Evolutionary conservation across 2,329 filamentous ascomycete species (phyloP), one percentile per base, ranked within the genome.

Genomic region (Cladosporium sp.): DNA sequence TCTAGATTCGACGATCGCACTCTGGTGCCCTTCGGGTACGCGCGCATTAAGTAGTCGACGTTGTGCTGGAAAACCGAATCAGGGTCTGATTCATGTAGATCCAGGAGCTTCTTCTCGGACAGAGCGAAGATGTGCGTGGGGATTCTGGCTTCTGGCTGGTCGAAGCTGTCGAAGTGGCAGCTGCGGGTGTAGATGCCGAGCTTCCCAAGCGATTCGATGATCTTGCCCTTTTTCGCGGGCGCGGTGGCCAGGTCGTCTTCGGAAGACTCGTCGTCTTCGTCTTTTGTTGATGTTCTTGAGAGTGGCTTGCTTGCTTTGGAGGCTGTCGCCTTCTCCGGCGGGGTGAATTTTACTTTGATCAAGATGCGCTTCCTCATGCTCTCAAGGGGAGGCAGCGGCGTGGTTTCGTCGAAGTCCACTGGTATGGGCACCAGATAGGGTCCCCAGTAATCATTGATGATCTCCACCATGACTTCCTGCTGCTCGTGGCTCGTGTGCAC

Each of bases 361-460:
- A 84, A 82, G 65, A 98, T 97, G 78, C 94, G 97, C 64, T 87
- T 84, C 62, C 85, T 85, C 61, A 98, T 79, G 14, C 92, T 87
- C 16, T 86, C 86, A n/a, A 82, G 68, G 0, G 75, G 72, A 0
- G 96, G 88, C 35, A 87, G 85, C 0, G 91, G 90, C 29, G 94
- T 85, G 5, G 77, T 71, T 10, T 81, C 87, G 82, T 74, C 86
- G 29, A 72, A 72, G 28, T 69, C 71, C 18, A 69, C 67, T 10
- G 71, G 82, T 79, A 83, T 44, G 80, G 92, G 88, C 12, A 97
- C 82, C 6, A 98, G 82, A 72, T 90, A 80, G 0, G 86, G 88
- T 49, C 85, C 86, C 93, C 93, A 99, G 69, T 91, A 90, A 70
- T 97, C 88, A 69, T 88, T 88, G 90, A 99, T 97, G 69, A 98